A percentile compares a stretch with the other conserved stretches of the same genome.
phyloP scores from a whole-genome alignment of 148 eudicot genomes.

The Rhododendron griersonianum region DNA sequence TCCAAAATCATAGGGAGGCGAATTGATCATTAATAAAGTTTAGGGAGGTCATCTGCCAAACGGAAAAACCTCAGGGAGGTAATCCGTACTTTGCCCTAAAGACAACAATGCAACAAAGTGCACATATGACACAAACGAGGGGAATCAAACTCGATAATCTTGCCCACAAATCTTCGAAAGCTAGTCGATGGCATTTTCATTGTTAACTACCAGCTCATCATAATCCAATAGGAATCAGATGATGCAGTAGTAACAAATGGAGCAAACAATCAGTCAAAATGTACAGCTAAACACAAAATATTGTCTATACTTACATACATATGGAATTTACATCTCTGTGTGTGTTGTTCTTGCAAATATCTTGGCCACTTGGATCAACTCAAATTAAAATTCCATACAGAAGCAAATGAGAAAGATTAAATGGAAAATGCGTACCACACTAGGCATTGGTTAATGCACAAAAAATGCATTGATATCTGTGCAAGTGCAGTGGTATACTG shows the following conservation, averaged over 20 bases:
- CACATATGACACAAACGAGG: not conserved
- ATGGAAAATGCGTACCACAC: not conserved
- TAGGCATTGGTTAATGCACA: not conserved
- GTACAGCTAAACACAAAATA: not conserved
- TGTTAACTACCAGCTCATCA: not conserved
- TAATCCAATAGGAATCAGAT: not conserved
- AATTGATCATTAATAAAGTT: too few species aligned
- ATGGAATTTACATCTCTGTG: too few species aligned
- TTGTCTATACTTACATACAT: too few species aligned
- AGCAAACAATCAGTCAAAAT: not conserved
- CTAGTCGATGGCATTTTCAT: not conserved
- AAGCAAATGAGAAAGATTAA: not conserved
- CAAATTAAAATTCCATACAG: not conserved
- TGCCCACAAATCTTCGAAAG: not conserved
- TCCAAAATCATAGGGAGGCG: too few species aligned
- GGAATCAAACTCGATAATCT: not conserved
- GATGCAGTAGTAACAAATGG: not conserved
- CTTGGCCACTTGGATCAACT: not conserved
- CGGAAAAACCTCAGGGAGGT: too few species aligned
- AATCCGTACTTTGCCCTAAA: too few species aligned
- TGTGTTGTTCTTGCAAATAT: not conserved
- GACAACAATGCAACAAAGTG: not conserved
- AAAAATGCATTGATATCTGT: not conserved
- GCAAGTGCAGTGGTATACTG: not conserved
- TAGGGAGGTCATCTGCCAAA: too few species aligned